Evolutionary conservation across 768 basidiomycete species (phyloP).

Genomic region (Amanita rimosa): DNA sequence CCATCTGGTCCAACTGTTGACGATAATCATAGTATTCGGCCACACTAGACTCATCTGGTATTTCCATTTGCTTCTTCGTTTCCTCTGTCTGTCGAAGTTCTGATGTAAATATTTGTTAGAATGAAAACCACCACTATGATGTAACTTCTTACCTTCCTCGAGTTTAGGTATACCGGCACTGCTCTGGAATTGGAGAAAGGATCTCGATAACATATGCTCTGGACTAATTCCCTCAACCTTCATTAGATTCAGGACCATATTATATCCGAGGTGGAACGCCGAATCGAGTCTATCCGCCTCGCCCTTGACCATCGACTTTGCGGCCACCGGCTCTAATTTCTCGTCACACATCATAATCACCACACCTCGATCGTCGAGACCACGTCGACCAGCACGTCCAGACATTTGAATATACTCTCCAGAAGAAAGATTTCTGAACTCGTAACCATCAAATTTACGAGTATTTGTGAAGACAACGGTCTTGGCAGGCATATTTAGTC

Average conservation of each 20-base stretch:
- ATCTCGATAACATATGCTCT: conserved; percentile 94
- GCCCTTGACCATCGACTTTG: conserved; percentile 97
- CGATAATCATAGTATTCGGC: conserved; percentile 88
- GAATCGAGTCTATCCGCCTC: conserved; percentile 95
- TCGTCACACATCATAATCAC: conserved; percentile 99
- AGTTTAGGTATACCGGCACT: conserved; percentile 79
- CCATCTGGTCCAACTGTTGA: conserved; percentile 88
- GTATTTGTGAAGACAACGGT: conserved; percentile 96
- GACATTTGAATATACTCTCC: conserved; percentile 99
- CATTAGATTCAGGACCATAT: conserved; percentile 98
- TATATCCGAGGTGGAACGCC: conserved; percentile 97
- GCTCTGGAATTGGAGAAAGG: conserved; percentile 99
- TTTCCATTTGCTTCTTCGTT: conserved; percentile 45
- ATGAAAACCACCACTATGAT: not conserved
- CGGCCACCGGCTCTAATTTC: conserved; percentile 85
- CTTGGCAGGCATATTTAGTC: conserved; percentile 98
- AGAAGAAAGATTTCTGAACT: conserved; percentile 86
- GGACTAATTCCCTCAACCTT: conserved; percentile 98
- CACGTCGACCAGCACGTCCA: conserved; percentile 93
- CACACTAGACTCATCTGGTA: conserved; percentile 77
- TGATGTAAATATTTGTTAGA: conserved; percentile 18
- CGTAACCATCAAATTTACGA: conserved; percentile 92
- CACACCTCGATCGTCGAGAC: conserved; percentile 95
- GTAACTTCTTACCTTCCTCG: conserved; percentile 55
- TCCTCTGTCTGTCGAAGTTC: conserved; percentile 72